Evolutionary conservation across 176 grass and related monocot genomes (phyloP).

Genomic region (Musa itinerans): DNA sequence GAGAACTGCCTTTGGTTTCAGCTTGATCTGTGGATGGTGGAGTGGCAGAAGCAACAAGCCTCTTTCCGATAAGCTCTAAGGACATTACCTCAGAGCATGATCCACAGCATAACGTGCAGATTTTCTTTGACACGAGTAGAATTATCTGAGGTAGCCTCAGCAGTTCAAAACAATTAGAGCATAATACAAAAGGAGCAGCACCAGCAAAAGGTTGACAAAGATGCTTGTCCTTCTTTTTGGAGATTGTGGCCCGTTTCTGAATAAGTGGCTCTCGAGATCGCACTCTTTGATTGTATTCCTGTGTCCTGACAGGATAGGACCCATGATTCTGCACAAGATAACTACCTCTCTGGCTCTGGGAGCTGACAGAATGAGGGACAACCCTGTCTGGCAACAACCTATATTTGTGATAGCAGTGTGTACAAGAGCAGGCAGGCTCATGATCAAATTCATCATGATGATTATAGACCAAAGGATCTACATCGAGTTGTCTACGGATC

Average conservation of each 20-base stretch:
- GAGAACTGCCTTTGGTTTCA: conserved; percentile 35
- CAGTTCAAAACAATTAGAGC: conserved; percentile 62
- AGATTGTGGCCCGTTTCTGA: conserved; percentile 38
- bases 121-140: conserved; percentile 30
- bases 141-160: conserved; percentile 58
- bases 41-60: conserved; percentile 9
- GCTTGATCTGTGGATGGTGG: conserved; percentile 17
- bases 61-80: conserved; percentile 32
- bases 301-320: conserved; percentile 11
- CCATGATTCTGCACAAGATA: conserved; percentile 50
- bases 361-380: background rate
- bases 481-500: conserved; percentile 23
- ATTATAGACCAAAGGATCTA: conserved; percentile 3
- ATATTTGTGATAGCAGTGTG: conserved; percentile 32
- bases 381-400: conserved; percentile 31
- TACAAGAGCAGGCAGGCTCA: conserved; percentile 27
- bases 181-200: conserved; percentile 66
- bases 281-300: conserved; percentile 6
- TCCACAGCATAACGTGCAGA: conserved; percentile 43
- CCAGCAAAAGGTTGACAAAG: conserved; percentile 56
- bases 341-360: conserved; percentile 15
- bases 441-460: conserved; percentile 26
- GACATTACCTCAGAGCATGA: conserved; percentile 51
- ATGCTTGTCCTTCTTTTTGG: conserved; percentile 46
- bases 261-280: conserved; percentile 39